Conservation (phyloP, 768 basidiomycete species). For the Naganishia friedmannii region DNA sequence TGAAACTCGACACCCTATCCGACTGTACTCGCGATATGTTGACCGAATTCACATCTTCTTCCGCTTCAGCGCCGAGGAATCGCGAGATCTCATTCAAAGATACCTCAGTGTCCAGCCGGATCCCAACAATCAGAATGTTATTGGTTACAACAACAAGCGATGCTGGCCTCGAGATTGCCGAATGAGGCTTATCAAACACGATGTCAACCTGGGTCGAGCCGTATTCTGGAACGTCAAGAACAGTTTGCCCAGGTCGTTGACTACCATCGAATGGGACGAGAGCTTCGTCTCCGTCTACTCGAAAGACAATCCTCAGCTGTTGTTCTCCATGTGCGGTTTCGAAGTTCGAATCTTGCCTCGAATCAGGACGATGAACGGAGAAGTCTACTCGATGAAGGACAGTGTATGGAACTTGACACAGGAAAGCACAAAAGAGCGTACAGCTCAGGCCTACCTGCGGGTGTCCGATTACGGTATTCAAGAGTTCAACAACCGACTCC, state of each 20-base stretch:
- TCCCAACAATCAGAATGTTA: conserved; percentile 96
- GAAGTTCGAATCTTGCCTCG: conserved; percentile 97
- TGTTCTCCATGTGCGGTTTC: conserved; percentile 99
- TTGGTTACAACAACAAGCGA: conserved; percentile 98
- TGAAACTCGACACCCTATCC: conserved; percentile 95
- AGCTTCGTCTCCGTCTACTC: conserved; percentile 96
- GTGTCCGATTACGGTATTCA: conserved; percentile 97
- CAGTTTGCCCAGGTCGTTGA: conserved; percentile 86
- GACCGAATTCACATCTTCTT: conserved; percentile 93
- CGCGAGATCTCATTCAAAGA: conserved; percentile 93
- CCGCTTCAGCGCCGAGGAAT: conserved; percentile 95
- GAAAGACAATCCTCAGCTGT: conserved; percentile 91
- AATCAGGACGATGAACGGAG: conserved; percentile 89
- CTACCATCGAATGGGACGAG: conserved; percentile 99
- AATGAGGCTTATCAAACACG: conserved; percentile 98
- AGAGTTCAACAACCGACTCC: conserved; percentile 94
- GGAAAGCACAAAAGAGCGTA: conserved; percentile 94
- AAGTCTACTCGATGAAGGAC: conserved; percentile 94
- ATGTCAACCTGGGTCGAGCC: conserved; percentile 95
- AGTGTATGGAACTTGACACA: conserved; percentile 96
- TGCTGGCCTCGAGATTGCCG: conserved; percentile 99
- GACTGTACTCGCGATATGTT: conserved; percentile 93
- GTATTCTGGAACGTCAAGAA: conserved; percentile 99
- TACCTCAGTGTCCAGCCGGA: conserved; percentile 97
- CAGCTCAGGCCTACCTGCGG: conserved; percentile 94